Base-by-base conservation (phyloP, 257 asterid species). In the Hygrophila difformis region DNA sequence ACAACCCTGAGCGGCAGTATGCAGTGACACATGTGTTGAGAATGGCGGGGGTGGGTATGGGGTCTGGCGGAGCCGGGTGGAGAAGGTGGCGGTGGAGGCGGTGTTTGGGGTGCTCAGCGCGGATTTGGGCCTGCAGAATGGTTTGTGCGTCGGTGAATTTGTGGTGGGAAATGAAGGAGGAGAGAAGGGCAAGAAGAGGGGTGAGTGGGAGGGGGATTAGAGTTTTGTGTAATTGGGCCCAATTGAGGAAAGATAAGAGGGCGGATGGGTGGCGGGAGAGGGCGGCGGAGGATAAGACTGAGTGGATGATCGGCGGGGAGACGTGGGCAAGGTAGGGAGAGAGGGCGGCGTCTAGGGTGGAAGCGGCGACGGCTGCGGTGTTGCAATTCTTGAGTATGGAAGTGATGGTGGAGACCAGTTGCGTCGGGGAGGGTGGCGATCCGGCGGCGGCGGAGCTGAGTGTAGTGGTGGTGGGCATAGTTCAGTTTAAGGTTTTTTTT, bases 41-140 rank as follows among this genome's bases (percentile, higher is more conserved):
- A 3, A 87, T 6, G 76, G 51, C 2, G 97, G 97, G 1, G 65
- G 69, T 10, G 87, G 83, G 12, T 62, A 75, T 5, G 71, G 53
- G 83, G 12, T 62, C 75, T 5, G 71, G 53, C 6, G 58, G 67
- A 3, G 69, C 21, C 2, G 93, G 94, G 65, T 63, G 77, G 61
- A 87, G 87, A 53, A 87, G 91, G 65, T 78, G 73, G 41, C 68
- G 75, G 67, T 84, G 97, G 55, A 83, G 93, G 17, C 36, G 66
- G 64, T 80, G 94, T 26, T 55, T 53, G 10, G 94, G 96, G 49
- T 78, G 86, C 39, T 87, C 92, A 40, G 83, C 54, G 42, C 49
- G 23, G 38, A 87, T 83, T 45, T 75, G 83, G 18, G 67, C 44
- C 0, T 61, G 74, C 26, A 87, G 82, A 23, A 83, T 55, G 39